Conservation (phyloP, 148 eudicot species). For the Amaranthus hypochondriacus region DNA sequence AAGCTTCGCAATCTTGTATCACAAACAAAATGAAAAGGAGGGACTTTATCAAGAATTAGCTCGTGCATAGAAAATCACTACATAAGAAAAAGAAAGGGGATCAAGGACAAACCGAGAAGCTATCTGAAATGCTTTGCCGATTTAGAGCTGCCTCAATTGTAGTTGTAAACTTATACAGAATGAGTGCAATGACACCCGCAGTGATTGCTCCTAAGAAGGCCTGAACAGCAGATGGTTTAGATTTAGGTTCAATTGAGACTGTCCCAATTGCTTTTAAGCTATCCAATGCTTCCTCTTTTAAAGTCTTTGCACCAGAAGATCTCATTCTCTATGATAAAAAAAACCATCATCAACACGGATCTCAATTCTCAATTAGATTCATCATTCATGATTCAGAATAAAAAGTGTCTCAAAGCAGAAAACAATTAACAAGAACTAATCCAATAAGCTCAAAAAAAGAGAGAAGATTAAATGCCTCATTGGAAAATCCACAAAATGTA, state of each 20-base stretch:
- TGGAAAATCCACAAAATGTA: neutral
- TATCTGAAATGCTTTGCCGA: constrained; percentile 77
- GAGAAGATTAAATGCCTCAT: neutral
- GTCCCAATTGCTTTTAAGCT: constrained; percentile 70
- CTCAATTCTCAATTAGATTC: neutral
- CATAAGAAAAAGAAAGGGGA: neutral
- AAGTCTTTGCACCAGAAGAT: constrained; percentile 63
- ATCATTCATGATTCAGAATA: no score
- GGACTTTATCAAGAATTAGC: neutral
- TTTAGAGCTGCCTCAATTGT: constrained; percentile 75
- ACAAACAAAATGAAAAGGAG: constrained; percentile 5
- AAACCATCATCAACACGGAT: constrained; percentile 16
- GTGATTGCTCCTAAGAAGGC: constrained; percentile 70
- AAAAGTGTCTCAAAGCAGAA: neutral
- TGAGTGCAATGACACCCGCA: constrained; percentile 78
- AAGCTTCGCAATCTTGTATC: neutral
- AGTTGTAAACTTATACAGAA: constrained; percentile 81
- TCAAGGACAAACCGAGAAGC: constrained; percentile 57
- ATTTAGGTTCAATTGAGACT: constrained; percentile 34
- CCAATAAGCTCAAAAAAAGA: no score
- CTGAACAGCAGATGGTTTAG: constrained; percentile 66
- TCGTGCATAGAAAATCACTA: neutral
- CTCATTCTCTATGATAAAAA: constrained; percentile 55
- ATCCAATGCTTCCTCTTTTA: constrained; percentile 84
- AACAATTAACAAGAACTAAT: neutral